phyloP scores from a whole-genome alignment of 2,329 filamentous ascomycete species.

The Cyanodermella asteris region DNA sequence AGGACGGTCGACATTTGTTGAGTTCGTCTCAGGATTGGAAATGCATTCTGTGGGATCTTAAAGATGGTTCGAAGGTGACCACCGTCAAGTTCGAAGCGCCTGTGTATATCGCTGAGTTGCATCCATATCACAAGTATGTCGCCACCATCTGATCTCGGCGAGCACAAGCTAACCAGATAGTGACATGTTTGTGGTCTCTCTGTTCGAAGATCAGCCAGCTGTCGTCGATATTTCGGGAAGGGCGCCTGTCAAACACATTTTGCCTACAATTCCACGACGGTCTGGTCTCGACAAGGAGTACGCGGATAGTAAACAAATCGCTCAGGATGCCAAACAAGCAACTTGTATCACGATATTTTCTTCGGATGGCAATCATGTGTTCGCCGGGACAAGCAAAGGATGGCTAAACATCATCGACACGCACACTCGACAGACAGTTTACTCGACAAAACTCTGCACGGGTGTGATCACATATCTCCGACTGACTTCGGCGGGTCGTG shows the following conservation, averaged over 20 bases:
- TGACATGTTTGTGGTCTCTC: conserved; percentile 66
- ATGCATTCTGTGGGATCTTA: conserved; percentile 83
- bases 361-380: conserved; percentile 62
- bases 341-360: conserved; percentile 88
- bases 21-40: conserved; percentile 94
- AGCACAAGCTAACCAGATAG: conserved; percentile 20
- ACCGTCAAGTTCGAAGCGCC: conserved; percentile 82
- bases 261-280: conserved; percentile 66
- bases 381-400: conserved; percentile 84
- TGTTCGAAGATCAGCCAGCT: conserved; percentile 82
- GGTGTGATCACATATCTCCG: conserved; percentile 77
- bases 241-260: conserved; percentile 49
- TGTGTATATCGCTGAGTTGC: conserved; percentile 86
- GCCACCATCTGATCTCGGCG: background rate
- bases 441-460: conserved; percentile 70
- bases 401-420: conserved; percentile 90
- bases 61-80: conserved; percentile 47
- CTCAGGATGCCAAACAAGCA: conserved; percentile 82
- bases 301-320: conserved; percentile 58
- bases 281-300: conserved; percentile 47
- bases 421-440: conserved; percentile 57
- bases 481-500: conserved; percentile 62
- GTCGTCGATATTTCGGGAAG: conserved; percentile 59
- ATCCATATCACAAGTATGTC: conserved; percentile 67
- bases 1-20: conserved; percentile 72